Evolutionary conservation across 768 basidiomycete species (phyloP), one percentile per base, ranked within the genome.

Genomic region (Trametes villosa): DNA sequence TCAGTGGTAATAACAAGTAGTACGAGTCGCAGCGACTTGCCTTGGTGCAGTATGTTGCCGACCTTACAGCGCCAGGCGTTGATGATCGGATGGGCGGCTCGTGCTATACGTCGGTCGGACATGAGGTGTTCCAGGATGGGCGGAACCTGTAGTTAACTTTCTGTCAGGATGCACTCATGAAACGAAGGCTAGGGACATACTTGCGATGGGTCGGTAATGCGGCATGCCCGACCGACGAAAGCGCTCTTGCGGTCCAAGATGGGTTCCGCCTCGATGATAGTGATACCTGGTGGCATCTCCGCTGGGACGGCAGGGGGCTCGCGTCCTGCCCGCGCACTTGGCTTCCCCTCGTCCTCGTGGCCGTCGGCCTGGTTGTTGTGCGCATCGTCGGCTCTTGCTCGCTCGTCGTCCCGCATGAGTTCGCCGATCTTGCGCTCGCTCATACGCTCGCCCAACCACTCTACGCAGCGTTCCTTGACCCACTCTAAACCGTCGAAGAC

Each of bases 401-500:
- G 63, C 59, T 71, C 71, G 53, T 89, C 86, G 52, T 82, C 87
- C 48, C 88, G 77, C 27, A 83, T 58, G 18, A 88, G 71, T 56
- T 85, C 84, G 1, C 79, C 84, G 1, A 77, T 82, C 40, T 79
- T 84, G 52, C 84, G 85, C 26, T 73, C 76, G 66, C 76, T 85
- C 26, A 89, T 74, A 18, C 79, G 85, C n/a, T 86, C 84, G 60
- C 82, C 81, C 65, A 92, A 89, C 93, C 93, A 95, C 38, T 70
- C 67, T 24, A 79, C 76, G 62, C 87, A 88, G 17, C 78, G 77
- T 47, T 93, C 91, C 30, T 88, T 72, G 11, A 91, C 83, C 66
- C 79, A 85, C 72, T 94, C 91, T 27, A 95, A 73, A 12, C 94
- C 94, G 63, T 96, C 94, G 68, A 94, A 96, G 13, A 95, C 89